Base-by-base conservation (phyloP, 805 yeast genomes). In the Sugiyamaella americana region DNA sequence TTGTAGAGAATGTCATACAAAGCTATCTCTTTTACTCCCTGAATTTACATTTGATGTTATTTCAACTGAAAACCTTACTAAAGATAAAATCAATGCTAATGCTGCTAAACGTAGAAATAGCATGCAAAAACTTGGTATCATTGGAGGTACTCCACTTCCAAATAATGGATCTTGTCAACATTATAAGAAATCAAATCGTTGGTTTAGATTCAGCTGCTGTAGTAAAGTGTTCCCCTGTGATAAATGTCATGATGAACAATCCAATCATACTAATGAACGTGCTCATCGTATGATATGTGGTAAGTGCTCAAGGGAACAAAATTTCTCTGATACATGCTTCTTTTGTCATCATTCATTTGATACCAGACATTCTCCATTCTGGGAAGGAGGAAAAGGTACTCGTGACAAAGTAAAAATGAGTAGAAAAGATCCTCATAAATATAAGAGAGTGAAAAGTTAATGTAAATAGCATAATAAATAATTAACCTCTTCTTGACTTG, bases 381-480 rank as follows among this genome's bases (percentile, higher is more conserved):
- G 74, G 74, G 74, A 69, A 50, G 74, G 74, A 19, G 74, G 74
- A 0, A 58, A 54, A 36, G 74, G 74, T 1, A 67, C 70, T 13
- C 61, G 74, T n/a, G 71, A 69, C 46, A 59, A 57, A 21, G 53
- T 53, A 20, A 57, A 53, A 40, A 66, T 69, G 72, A 64, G 69
- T 48, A 51, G 66, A n/a, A 69, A 68, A 50, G 74, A 69, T 45
- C 65, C 70, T 13, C 58, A 69, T 16, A 69, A 69, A 55, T 65
- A 68, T 53, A 66, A 65, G 50, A 32, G 52, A 34, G 24, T 34
- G 19, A 20, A 35, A 21, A 26, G 13, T 26, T 26, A 26, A 13
- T 26, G 11, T 26, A 13, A 8, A 26, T 26, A 37, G n/a, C 32
- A 23, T 40, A 40, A n/a, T n/a, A n/a, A n/a, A n/a, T n/a, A n/a